phyloP scores from a whole-genome alignment of 768 basidiomycete genomes.

The Dacryopinax spathularia region DNA sequence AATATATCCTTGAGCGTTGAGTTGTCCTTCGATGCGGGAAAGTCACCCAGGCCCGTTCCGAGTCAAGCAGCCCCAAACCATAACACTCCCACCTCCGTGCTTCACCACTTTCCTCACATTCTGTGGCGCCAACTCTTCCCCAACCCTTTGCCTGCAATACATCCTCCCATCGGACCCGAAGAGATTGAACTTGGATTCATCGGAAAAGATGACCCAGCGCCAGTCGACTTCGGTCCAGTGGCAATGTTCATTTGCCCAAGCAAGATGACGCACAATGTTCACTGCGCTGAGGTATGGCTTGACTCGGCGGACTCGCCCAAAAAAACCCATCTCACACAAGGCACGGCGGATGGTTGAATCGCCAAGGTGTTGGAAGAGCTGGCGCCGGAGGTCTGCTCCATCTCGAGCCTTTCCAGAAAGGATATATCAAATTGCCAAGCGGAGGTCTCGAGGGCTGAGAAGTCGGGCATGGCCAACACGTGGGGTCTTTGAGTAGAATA shows the following conservation, averaged over 20 bases:
- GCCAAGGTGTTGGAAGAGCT: slow-evolving; percentile 5
- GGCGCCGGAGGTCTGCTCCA: slow-evolving; percentile 2
- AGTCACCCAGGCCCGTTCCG: not conserved
- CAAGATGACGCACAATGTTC: slow-evolving; percentile 13
- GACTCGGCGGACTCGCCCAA: not conserved
- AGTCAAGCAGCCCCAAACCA: slow-evolving; percentile 10
- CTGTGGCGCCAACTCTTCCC: slow-evolving; percentile 16
- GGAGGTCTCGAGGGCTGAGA: not conserved
- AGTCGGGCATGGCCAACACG: not conserved
- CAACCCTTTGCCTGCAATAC: slow-evolving; percentile 22
- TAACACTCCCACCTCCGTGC: slow-evolving; percentile 20
- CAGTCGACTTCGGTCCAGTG: slow-evolving; percentile 22
- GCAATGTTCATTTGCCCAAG: slow-evolving; percentile 17
- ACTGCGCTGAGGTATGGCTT: slow-evolving; percentile 16
- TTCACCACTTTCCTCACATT: slow-evolving; percentile 23
- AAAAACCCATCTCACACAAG: slow-evolving; percentile 5
- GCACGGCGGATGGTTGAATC: not conserved
- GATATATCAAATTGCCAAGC: not conserved
- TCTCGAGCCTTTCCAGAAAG: not conserved
- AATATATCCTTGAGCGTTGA: not conserved
- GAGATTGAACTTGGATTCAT: slow-evolving; percentile 25
- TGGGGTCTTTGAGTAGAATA: not conserved
- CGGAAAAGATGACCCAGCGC: slow-evolving; percentile 21
- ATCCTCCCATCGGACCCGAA: slow-evolving; percentile 24
- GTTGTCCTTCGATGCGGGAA: not conserved